Evolutionary conservation across 1,139 yeast genomes (phyloP).

Genomic region (Blastobotrys persicus): DNA sequence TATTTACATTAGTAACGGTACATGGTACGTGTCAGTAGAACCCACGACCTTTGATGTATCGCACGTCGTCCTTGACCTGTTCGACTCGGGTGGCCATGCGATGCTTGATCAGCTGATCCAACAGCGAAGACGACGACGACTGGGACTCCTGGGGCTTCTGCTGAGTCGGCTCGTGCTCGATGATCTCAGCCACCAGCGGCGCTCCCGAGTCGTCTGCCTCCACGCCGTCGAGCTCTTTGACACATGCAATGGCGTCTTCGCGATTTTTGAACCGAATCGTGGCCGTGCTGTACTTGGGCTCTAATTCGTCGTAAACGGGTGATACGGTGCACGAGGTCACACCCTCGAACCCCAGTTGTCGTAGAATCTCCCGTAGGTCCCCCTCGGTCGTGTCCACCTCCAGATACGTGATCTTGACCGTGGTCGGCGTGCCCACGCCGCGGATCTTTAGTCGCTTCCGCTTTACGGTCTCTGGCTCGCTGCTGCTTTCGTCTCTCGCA

Average conservation of each 20-base stretch:
- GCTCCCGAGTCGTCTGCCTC: conserved; percentile 19
- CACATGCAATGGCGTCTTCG: conserved; percentile 20
- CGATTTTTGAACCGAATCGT: conserved; percentile 16
- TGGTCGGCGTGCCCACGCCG: conserved; percentile 20
- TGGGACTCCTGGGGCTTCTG: not conserved
- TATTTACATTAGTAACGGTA: not conserved
- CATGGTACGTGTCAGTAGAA: conserved; percentile 2
- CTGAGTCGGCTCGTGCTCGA: not conserved
- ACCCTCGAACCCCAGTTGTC: conserved; percentile 13
- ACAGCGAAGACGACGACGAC: not conserved
- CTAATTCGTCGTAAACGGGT: conserved; percentile 15
- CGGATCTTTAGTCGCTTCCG: conserved; percentile 17
- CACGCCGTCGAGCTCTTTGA: conserved; percentile 15
- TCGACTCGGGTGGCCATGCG: not conserved
- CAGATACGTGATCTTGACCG: conserved; percentile 18
- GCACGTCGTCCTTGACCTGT: conserved; percentile 4
- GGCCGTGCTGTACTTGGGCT: conserved; percentile 14
- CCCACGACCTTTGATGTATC: conserved; percentile 17
- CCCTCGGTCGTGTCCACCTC: conserved; percentile 18
- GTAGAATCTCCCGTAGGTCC: conserved; percentile 17
- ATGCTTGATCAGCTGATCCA: not conserved
- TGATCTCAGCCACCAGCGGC: conserved; percentile 18
- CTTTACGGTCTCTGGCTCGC: not conserved
- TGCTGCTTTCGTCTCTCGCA: not conserved
- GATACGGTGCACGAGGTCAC: conserved; percentile 13